Percentiles rank a stretch among this genome's conserved stretches.
phyloP scores from a whole-genome alignment of 192 early-diverging fungal species.

The Mortierella alpina region DNA sequence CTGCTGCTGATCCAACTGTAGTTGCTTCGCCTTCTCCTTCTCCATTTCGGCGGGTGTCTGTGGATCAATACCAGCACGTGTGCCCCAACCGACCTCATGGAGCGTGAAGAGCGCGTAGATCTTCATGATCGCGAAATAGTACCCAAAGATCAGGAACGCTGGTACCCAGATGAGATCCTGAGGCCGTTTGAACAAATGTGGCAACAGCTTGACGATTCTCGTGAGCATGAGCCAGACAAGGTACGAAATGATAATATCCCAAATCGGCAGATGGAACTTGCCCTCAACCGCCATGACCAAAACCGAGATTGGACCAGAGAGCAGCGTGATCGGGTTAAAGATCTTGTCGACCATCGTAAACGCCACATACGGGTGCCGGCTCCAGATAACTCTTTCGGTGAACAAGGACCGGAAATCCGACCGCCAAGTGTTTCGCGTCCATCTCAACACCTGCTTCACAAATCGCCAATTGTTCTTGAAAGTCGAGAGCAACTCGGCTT shows the following conservation, averaged over 20 bases:
- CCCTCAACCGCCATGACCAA: slow-evolving; percentile 59
- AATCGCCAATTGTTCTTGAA: slow-evolving; percentile 85
- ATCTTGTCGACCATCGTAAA: slow-evolving; percentile 84
- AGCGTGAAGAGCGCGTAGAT: slow-evolving; percentile 77
- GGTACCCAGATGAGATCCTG: slow-evolving; percentile 73
- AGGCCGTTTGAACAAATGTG: slow-evolving; percentile 72
- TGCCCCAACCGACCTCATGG: slow-evolving; percentile 79
- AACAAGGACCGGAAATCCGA: slow-evolving; percentile 75
- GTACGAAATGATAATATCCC: slow-evolving; percentile 72
- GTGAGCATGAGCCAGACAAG: slow-evolving; percentile 74
- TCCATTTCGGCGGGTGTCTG: slow-evolving; percentile 54
- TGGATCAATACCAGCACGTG: slow-evolving; percentile 62
- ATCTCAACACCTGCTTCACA: slow-evolving; percentile 75
- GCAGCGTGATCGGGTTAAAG: slow-evolving; percentile 77
- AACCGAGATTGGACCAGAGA: slow-evolving; percentile 72
- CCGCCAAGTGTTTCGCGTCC: slow-evolving; percentile 82
- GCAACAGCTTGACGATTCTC: slow-evolving; percentile 71
- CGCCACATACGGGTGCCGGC: slow-evolving; percentile 74
- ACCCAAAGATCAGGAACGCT: slow-evolving; percentile 75
- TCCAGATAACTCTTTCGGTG: slow-evolving; percentile 72
- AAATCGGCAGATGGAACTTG: slow-evolving; percentile 61
- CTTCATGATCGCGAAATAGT: slow-evolving; percentile 78
- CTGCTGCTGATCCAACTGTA: slow-evolving; percentile 1
- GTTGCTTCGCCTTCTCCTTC: slow-evolving; percentile 55
- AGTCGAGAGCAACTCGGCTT: slow-evolving; percentile 75